Conservation (phyloP, 768 basidiomycete genomes). For the Serendipita vermifera region DNA sequence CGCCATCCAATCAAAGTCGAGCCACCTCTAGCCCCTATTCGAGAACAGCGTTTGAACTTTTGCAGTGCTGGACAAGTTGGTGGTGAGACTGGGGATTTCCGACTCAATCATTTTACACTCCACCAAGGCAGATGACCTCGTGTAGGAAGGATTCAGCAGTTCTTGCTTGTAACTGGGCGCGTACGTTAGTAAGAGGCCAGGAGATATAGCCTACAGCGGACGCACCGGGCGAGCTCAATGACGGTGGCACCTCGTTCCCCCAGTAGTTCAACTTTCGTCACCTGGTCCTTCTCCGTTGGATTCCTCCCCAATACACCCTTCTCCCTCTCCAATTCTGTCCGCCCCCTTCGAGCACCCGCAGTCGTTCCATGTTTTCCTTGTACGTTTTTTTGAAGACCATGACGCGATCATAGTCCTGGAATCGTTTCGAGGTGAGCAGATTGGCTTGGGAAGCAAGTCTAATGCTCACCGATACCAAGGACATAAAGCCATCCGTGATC, state of each 20-base stretch:
- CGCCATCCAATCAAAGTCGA: no score
- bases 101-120: no score
- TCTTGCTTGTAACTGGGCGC: no score
- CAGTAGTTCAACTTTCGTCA: conserved; percentile 78
- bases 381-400: conserved; percentile 87
- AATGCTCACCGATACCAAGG: conserved; percentile 68
- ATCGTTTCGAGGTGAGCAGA: conserved; percentile 90
- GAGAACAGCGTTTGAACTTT: no score
- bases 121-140: no score
- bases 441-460: conserved; percentile 68
- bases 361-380: conserved; percentile 32
- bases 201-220: no score
- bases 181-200: no score
- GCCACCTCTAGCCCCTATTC: no score
- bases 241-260: conserved; percentile 89
- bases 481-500: conserved; percentile 75
- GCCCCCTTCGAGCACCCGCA: neutral
- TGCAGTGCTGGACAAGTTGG: no score
- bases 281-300: conserved; percentile 74
- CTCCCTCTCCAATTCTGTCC: neutral
- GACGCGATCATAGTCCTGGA: conserved; percentile 79
- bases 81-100: no score
- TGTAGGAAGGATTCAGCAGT: no score
- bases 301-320: conserved; percentile 51
- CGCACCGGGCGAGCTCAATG: conserved; percentile 61